Evolutionary conservation across 2,329 filamentous ascomycete species (phyloP).

Genomic region (Ceratocystis diversiconidia): DNA sequence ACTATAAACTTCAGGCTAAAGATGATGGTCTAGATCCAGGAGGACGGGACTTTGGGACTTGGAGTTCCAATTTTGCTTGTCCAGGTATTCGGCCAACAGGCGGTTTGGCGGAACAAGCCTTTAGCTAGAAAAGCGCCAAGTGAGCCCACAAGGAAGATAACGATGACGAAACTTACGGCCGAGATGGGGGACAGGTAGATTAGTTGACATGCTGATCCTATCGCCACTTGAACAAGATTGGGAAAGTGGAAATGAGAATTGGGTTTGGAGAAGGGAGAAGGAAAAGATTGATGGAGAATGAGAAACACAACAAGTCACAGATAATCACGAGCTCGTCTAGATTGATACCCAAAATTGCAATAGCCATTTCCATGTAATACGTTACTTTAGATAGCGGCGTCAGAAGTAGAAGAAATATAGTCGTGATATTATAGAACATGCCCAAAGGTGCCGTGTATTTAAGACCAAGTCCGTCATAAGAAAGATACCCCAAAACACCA

Average conservation of each 20-base stretch:
- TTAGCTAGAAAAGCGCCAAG: neutral
- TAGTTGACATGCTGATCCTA: neutral
- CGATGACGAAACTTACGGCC: neutral
- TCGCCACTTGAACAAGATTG: neutral
- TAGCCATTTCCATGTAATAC: neutral
- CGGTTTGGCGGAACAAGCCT: neutral
- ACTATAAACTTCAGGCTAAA: neutral
- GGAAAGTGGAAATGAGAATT: neutral
- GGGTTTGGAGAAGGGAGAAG: neutral
- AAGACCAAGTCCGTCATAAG: neutral
- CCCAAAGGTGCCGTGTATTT: neutral
- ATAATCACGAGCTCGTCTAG: neutral
- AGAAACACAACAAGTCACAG: neutral
- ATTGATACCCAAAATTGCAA: too few species aligned
- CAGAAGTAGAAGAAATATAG: neutral
- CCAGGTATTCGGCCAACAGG: too few species aligned
- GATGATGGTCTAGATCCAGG: neutral
- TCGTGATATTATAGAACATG: neutral
- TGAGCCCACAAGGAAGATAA: neutral
- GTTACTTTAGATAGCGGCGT: neutral
- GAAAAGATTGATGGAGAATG: neutral
- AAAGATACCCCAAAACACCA: slow-evolving; percentile 2
- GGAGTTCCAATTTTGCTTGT: too few species aligned
- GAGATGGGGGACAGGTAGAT: neutral
- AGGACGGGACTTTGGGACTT: neutral